Base-by-base conservation (phyloP, 768 basidiomycete species). In the Ramaria rubella region DNA sequence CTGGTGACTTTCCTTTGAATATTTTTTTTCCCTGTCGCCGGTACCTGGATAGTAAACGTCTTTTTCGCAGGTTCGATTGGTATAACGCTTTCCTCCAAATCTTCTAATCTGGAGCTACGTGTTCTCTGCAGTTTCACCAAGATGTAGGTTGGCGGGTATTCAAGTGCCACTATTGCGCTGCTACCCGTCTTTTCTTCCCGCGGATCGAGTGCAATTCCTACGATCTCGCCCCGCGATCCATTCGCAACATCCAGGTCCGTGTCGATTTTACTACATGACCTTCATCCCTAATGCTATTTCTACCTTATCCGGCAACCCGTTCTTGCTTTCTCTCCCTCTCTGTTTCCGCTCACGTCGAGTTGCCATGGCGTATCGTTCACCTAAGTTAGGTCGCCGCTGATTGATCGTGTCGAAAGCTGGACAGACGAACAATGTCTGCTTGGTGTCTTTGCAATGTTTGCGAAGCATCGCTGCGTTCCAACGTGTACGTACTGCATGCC, bases 171-270 rank as follows among this genome's bases (percentile, higher is more conserved):
- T n/a, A 66, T 55, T 0, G 58, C 30, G 3, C 49, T 57, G 11
- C 57, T 34, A 1, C 30, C 36, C 23, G 44, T 52, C 1, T 1
- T 17, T n/a, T 49, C 45, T 53, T 77, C 73, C 21, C 68, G 38
- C 1, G 64, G 58, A 61, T 75, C 64, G 0, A 76, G 62, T 0
- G 70, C 46, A 12, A 77, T 69, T 23, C 68, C 67, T 0, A 60
- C 58, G 0, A 78, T 65, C 2, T 38, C 59, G 0, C 75, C 75
- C n/a, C 70, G 34, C 0, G 73, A 67, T 0, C 77, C 73, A 44
- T 77, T 78, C 0, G 74, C 70, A 1, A 77, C 49, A 50, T 76
- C 71, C 0, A 63, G 60, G 21, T 75, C 71, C 3, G 74, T 73
- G 3, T 67, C 64, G 0, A 75, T 58, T 43, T 76, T 77, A 1